Conservation (phyloP, 164 flowering plant genomes). For the Cinnamomum micranthum region DNA sequence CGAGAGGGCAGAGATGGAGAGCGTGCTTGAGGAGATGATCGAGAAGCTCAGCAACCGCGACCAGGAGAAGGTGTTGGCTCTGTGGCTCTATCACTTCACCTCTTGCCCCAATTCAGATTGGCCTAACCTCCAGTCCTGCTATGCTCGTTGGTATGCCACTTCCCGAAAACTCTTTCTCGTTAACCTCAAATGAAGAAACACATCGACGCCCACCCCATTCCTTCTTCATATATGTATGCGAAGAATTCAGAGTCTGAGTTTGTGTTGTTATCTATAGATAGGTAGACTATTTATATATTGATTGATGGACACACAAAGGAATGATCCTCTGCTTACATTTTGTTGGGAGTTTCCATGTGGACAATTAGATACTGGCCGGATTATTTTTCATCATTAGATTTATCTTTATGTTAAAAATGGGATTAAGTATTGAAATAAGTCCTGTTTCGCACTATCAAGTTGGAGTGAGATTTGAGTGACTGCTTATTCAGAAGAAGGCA, state of each 20-base stretch:
- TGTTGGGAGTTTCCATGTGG: too few relatives aligned
- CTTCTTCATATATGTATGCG: background rate
- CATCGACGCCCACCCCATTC: background rate
- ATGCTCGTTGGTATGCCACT: slow-evolving; percentile 56
- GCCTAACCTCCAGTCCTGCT: slow-evolving; percentile 76
- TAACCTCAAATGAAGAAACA: background rate
- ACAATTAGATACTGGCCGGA: too few relatives aligned
- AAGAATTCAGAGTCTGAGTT: background rate
- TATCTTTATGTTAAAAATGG: too few relatives aligned
- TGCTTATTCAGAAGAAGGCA: too few relatives aligned
- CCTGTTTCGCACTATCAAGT: too few relatives aligned
- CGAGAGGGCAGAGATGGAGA: slow-evolving; percentile 59
- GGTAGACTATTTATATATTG: too few relatives aligned
- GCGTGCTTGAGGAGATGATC: slow-evolving; percentile 47
- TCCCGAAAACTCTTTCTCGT: slow-evolving; percentile 45
- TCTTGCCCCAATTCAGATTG: slow-evolving; percentile 61
- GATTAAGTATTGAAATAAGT: too few relatives aligned
- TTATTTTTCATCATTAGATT: too few relatives aligned
- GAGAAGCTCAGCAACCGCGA: slow-evolving; percentile 36
- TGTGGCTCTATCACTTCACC: slow-evolving; percentile 83
- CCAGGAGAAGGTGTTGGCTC: slow-evolving; percentile 61
- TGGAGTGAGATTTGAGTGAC: too few relatives aligned
- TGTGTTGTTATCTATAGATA: too few relatives aligned
- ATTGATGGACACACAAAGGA: background rate
- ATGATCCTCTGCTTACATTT: background rate